A percentile compares a stretch with the other conserved stretches of the same genome.
These are phyloP conservation scores for Ceratocystiopsis minuta DNA, from an alignment of 2,329 filamentous ascomycete genomes.

Conservation along the genomic window DNA sequence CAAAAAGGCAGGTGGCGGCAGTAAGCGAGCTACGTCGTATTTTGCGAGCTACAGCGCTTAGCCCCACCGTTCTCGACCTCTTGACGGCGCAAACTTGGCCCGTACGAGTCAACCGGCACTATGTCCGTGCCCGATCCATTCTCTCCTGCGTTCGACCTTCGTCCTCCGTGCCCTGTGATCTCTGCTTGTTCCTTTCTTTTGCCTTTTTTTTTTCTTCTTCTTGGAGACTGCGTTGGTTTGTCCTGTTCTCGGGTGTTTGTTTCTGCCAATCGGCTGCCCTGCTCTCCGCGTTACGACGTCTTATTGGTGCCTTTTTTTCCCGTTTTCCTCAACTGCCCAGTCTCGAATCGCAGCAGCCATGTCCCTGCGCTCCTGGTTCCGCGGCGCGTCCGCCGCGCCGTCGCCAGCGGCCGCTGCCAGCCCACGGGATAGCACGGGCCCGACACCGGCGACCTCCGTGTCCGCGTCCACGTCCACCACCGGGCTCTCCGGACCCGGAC, in stretches of 20 bases:
- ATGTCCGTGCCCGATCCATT: too few species aligned
- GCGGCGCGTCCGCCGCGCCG: constrained; percentile 17
- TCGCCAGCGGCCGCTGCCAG: background rate
- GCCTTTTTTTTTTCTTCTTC: background rate
- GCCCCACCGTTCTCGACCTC: too few species aligned
- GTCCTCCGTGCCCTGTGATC: too few species aligned
- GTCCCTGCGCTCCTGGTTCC: constrained; percentile 32
- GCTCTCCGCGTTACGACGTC: background rate
- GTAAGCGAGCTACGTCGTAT: too few species aligned
- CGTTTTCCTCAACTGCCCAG: background rate
- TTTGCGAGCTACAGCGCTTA: too few species aligned
- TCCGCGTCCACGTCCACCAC: constrained; percentile 12
- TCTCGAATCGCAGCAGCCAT: constrained; percentile 8
- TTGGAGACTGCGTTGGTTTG: background rate
- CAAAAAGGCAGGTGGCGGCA: too few species aligned
- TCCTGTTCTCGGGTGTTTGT: too few species aligned
- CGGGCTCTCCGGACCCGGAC: constrained; percentile 4
- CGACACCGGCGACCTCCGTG: constrained; percentile 5
- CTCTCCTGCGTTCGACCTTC: too few species aligned
- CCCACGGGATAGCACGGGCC: constrained; percentile 17
- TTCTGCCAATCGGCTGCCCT: background rate
- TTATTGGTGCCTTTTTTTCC: background rate
- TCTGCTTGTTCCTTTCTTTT: background rate
- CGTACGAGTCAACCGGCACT: too few species aligned
- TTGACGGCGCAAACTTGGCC: too few species aligned